Evolutionary conservation across 257 asterid species (phyloP).

Genomic region (Nicotiana paniculata): DNA sequence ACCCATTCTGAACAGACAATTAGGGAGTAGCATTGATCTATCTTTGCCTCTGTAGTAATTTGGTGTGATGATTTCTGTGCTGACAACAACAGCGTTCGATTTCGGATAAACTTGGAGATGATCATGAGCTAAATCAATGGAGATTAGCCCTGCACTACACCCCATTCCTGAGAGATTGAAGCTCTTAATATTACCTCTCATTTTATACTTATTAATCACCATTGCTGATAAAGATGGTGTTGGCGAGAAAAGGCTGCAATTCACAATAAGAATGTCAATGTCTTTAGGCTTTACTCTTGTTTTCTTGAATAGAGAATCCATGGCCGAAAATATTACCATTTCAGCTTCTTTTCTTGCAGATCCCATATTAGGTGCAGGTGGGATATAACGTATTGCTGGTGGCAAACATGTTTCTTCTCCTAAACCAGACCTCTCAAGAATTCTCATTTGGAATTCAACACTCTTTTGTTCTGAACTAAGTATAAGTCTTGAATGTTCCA

Average conservation of each 20-base stretch:
- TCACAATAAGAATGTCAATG: constrained; percentile 24
- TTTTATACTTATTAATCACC: constrained; percentile 25
- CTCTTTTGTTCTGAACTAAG: constrained; percentile 18
- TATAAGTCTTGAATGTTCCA: constrained; percentile 20
- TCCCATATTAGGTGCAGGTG: constrained; percentile 12
- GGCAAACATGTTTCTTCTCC: constrained; percentile 27
- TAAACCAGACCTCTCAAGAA: constrained; percentile 30
- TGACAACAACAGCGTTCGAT: no score
- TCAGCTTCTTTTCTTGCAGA: constrained; percentile 23
- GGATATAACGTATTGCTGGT: constrained; percentile 22
- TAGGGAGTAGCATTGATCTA: no score
- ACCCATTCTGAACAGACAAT: no score
- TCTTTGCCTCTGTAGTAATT: no score
- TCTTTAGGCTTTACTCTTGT: constrained; percentile 24
- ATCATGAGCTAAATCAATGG: constrained; percentile 26
- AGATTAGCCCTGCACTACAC: constrained; percentile 28
- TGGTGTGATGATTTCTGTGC: no score
- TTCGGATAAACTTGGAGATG: constrained; percentile 8
- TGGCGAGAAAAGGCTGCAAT: constrained; percentile 29
- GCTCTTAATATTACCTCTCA: constrained; percentile 26
- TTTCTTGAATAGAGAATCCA: constrained; percentile 16
- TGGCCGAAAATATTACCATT: constrained; percentile 18
- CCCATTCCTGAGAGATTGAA: constrained; percentile 32
- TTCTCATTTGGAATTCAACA: constrained; percentile 21
- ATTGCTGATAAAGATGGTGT: constrained; percentile 27